Conservation (phyloP, 129 eudicot genomes). For the Chrysanthemum makinoi region DNA sequence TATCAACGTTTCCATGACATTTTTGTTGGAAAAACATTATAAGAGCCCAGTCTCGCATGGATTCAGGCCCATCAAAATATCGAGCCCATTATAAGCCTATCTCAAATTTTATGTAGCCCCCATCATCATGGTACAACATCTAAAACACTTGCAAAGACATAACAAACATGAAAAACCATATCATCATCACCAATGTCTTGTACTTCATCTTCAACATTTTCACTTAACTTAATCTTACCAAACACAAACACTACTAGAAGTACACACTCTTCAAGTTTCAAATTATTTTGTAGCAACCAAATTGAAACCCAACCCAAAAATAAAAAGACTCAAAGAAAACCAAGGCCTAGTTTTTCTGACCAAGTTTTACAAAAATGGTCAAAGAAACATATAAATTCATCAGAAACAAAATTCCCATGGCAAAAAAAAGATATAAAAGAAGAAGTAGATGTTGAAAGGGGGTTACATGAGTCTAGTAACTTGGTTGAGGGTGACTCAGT, state of each 20-base stretch:
- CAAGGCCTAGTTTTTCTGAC: slow-evolving; percentile 80
- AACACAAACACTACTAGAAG: slow-evolving; percentile 5
- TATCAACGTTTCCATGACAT: too few species aligned
- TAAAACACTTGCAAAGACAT: neutral
- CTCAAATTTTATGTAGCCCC: too few species aligned
- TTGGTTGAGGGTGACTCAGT: neutral
- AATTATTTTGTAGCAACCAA: slow-evolving; percentile 21
- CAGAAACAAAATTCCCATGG: slow-evolving; percentile 68
- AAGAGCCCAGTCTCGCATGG: too few species aligned
- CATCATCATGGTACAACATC: neutral
- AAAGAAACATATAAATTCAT: slow-evolving; percentile 37
- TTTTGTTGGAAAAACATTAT: too few species aligned
- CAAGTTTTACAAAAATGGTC: slow-evolving; percentile 90
- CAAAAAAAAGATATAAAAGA: slow-evolving; percentile 30
- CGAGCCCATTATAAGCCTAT: too few species aligned
- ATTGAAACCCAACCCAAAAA: slow-evolving; percentile 35
- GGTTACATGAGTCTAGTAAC: slow-evolving; percentile 29
- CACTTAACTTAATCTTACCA: slow-evolving; percentile 24
- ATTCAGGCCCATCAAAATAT: too few species aligned
- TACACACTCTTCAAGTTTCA: slow-evolving; percentile 20
- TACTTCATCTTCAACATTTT: slow-evolving; percentile 27
- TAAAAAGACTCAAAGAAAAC: slow-evolving; percentile 66
- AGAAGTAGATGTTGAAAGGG: slow-evolving; percentile 18
- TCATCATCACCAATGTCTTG: slow-evolving; percentile 23
- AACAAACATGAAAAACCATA: neutral